Evolutionary conservation across 345 rosid species (phyloP).

Genomic region (Leavenworthia alabamica): DNA sequence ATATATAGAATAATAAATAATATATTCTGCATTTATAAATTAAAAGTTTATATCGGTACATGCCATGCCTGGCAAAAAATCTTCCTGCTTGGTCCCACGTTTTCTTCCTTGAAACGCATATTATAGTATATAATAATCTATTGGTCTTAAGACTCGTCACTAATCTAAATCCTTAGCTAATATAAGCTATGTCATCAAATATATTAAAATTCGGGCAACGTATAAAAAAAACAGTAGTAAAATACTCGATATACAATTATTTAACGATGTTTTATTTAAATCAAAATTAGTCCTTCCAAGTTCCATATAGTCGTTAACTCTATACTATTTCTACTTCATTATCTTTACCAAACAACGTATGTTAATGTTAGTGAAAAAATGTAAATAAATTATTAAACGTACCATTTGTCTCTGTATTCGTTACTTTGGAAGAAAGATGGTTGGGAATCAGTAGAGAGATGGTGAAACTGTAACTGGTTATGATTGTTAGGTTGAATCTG

Average conservation of each 20-base stretch:
- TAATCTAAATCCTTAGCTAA: not conserved
- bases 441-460: not conserved
- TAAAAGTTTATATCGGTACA: not conserved
- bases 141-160: not conserved
- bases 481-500: not conserved
- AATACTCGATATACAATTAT: not conserved
- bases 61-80: not conserved
- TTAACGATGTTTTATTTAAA: not conserved
- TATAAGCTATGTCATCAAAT: not conserved
- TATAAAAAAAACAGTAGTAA: not conserved
- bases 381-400: not conserved
- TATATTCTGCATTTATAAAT: not conserved
- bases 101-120: not conserved
- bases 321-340: not conserved
- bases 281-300: not conserved
- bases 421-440: not conserved
- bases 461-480: not conserved
- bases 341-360: not conserved
- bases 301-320: not conserved
- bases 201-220: not conserved
- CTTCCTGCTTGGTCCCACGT: not conserved
- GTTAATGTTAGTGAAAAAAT: no score
- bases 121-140: not conserved
- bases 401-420: not conserved
- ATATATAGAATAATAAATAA: no score